Evolutionary conservation across 305 asterid species (phyloP).

Genomic region (Solanum chacoense): DNA sequence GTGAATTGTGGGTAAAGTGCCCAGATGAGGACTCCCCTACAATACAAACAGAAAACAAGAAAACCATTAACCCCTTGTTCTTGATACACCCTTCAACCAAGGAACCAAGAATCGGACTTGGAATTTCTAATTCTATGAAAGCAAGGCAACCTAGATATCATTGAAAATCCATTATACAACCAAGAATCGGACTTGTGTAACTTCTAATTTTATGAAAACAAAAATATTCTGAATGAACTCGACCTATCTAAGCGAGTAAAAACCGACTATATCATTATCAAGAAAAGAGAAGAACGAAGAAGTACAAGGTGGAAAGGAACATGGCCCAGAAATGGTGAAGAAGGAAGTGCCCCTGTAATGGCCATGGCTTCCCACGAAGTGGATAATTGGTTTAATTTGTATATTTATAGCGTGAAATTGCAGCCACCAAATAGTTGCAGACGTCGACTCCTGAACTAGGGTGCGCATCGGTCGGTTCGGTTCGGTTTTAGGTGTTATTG

Average conservation of each 20-base stretch:
- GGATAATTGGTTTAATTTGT: not conserved
- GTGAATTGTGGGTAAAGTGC: constrained; percentile 13
- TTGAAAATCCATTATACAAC: not conserved
- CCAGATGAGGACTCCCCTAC: constrained; percentile 34
- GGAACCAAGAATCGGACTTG: not conserved
- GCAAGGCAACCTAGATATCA: not conserved
- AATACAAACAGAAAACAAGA: not conserved
- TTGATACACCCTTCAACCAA: not conserved
- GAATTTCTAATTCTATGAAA: not conserved
- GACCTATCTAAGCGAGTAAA: not conserved
- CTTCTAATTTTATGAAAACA: not conserved
- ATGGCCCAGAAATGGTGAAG: constrained; percentile 49
- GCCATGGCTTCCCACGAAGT: not conserved
- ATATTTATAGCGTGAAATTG: not conserved
- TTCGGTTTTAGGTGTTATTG: too few species aligned
- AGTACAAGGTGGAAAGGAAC: constrained; percentile 27
- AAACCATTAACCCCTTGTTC: not conserved
- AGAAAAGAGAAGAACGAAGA: constrained; percentile 9
- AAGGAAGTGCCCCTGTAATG: constrained; percentile 31
- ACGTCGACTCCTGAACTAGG: not conserved
- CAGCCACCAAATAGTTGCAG: not conserved
- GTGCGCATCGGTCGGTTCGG: too few species aligned
- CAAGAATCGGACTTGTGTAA: not conserved
- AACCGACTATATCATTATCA: not conserved
- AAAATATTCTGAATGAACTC: not conserved